Evolutionary conservation across 2,329 filamentous ascomycete species (phyloP), one percentile per base, ranked within the genome.

Genomic region (Graphiopsis chlorocephala): DNA sequence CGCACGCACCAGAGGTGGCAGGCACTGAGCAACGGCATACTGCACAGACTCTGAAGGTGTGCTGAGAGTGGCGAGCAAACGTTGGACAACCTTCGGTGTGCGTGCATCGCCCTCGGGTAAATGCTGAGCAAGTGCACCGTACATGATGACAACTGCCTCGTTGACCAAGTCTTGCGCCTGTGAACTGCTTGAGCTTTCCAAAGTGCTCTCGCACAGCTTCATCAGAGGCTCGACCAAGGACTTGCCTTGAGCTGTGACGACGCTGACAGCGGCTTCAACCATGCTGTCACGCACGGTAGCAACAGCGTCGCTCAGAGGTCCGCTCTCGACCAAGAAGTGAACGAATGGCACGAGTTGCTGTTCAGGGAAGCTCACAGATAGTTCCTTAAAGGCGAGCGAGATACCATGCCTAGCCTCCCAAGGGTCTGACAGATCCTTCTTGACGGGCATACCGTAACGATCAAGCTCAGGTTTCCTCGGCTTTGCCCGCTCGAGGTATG

Each of bases 31-130:
- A 65, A 98, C 93, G 55, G 95, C 95, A 75, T 95, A 97, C 77
- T 99, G 95, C 1, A 99, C 95, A 17, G 92, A 93, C 78, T 99
- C 95, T 0, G 95, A 98, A 29, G 95, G 95, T 14, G 94, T 98
- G 76, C 90, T 95, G 52, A 99, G 82, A 7, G 96, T 97, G 25
- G 88, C 87, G 64, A 99, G 84, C 25, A 99, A 83, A 67, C 93
- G 88, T 70, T 94, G 89, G 59, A 99, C 89, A 53, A 99, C 95
- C 64, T 90, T 88, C 0, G 93, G 92, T 57, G 98, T 87, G 72
- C 96, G 93, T 69, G 87, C 80, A 76, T 99, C 95, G n/a, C 93
- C 92, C 8, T 88, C 79, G 70, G 90, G 87, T 65, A 99, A 81
- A 81, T 99, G 95, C 60, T 91, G 88, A 50, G 93, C 95, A 42